These are phyloP conservation scores for Paramyrothecium sp. DNA, from an alignment of 2,329 filamentous ascomycete species.

Conservation along the genomic window DNA sequence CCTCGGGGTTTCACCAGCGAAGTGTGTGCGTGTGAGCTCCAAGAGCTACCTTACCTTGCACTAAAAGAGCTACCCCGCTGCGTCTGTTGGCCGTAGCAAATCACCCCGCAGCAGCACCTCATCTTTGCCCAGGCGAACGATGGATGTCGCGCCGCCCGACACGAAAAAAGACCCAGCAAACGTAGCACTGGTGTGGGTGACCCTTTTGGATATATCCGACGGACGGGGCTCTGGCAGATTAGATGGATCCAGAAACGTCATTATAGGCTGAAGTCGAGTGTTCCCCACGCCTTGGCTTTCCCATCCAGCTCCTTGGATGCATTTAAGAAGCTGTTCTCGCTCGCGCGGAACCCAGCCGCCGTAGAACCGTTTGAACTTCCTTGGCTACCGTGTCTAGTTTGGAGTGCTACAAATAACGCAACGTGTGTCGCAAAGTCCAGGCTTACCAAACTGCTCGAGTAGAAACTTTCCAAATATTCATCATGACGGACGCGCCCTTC, in stretches of 20 bases:
- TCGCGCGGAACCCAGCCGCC: neutral
- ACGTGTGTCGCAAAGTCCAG: too few species aligned
- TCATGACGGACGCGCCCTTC: slow-evolving; percentile 50
- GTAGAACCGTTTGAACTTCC: neutral
- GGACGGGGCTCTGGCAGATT: neutral
- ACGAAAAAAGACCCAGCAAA: neutral
- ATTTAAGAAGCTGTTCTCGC: neutral
- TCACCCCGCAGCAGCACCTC: neutral
- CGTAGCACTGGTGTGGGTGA: neutral
- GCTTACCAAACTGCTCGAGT: too few species aligned
- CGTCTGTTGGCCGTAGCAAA: neutral
- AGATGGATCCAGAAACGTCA: neutral
- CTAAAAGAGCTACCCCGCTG: too few species aligned
- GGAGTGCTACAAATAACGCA: too few species aligned
- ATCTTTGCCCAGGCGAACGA: neutral
- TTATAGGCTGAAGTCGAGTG: neutral
- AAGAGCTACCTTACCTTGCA: neutral
- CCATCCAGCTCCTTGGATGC: too few species aligned
- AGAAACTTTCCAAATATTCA: neutral
- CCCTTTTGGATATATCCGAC: neutral
- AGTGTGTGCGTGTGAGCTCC: neutral
- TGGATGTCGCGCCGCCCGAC: neutral
- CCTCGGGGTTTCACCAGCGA: neutral
- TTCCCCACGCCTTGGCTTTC: neutral
- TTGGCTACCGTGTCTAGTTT: neutral